phyloP scores from a whole-genome alignment of 1,284 basidiomycete genomes.

The Apiotrichum domesticum region DNA sequence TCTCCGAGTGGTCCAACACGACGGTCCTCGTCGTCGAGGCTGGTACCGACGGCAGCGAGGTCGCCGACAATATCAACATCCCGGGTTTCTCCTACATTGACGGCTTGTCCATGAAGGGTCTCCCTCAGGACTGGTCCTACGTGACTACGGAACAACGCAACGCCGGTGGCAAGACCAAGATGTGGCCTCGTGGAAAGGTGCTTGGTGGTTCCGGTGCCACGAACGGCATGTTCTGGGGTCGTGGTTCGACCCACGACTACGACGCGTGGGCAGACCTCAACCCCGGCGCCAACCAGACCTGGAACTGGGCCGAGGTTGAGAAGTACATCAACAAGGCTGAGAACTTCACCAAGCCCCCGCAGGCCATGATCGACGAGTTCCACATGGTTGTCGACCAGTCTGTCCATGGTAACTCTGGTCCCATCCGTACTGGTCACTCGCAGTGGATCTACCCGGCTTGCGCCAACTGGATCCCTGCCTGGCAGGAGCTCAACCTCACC shows the following conservation, averaged over 20 bases:
- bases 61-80: constrained; percentile 48
- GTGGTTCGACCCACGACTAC: constrained; percentile 44
- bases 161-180: constrained; percentile 19
- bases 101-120: constrained; percentile 40
- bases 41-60: constrained; percentile 56
- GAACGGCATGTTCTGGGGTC: constrained; percentile 62
- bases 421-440: constrained; percentile 47
- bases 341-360: constrained; percentile 46
- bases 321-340: constrained; percentile 49
- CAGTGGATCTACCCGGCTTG: constrained; percentile 51
- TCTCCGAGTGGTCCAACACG: constrained; percentile 63
- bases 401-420: constrained; percentile 51
- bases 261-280: constrained; percentile 48
- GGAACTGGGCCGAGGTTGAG: constrained; percentile 43
- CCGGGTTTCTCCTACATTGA: constrained; percentile 44
- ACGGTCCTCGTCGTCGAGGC: constrained; percentile 69
- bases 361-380: constrained; percentile 27
- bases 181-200: constrained; percentile 61
- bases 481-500: constrained; percentile 50
- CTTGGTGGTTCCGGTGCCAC: constrained; percentile 64
- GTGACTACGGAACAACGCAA: constrained; percentile 53
- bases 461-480: constrained; percentile 54
- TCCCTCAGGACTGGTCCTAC: constrained; percentile 60
- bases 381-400: constrained; percentile 44
- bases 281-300: constrained; percentile 33